Base-by-base conservation (phyloP, 2,329 filamentous ascomycete species). In the Botrytis medusae region DNA sequence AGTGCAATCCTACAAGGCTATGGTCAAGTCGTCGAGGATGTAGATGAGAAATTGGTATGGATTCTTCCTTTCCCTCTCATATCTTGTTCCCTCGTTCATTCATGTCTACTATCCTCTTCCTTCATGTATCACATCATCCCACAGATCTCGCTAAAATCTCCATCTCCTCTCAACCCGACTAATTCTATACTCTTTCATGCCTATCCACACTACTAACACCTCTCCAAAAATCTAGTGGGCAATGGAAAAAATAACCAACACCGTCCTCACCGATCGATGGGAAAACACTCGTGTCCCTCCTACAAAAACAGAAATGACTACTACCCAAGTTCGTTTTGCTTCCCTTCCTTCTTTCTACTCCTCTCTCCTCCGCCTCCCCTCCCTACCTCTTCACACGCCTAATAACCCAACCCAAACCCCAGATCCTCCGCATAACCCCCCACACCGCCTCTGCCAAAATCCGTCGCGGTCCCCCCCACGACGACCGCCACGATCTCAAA, bases 241-340 rank as follows among this genome's bases (percentile, higher is more conserved):
- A 12, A 92, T 97, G 89, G 84, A 90, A 77, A 84, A 92, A 73
- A 91, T 97, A 80, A 97, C 93, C 2, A 87, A 97, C 81, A 86
- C 87, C 54, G 89, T 95, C 20, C 86, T 95, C 2, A 86, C 89
- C 0, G 84, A 86, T 20, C 89, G 93, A 8, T 97, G 92, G 90
- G 84, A 86, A 29, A 85, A 92, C 79, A 88, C 89, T 25, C 88
- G 94, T 6, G 84, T 90, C 9, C 93, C 93, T 7, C 93, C 93
- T 1, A 92, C 90, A 62, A 85, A 85, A 64, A 89, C 90, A 18
- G 94, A 97, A 85, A 87, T 96, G 85, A 88, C 89, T 74, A 90
- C 88, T 74, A 97, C 93, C 9, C 64, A 57, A 22, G 57, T 68
- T n/a, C 34, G 18, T 57, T 57, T 25, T 20, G 20, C 5, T 51